Base-by-base conservation (phyloP, 768 basidiomycete genomes). In the Auriscalpium orientale region DNA sequence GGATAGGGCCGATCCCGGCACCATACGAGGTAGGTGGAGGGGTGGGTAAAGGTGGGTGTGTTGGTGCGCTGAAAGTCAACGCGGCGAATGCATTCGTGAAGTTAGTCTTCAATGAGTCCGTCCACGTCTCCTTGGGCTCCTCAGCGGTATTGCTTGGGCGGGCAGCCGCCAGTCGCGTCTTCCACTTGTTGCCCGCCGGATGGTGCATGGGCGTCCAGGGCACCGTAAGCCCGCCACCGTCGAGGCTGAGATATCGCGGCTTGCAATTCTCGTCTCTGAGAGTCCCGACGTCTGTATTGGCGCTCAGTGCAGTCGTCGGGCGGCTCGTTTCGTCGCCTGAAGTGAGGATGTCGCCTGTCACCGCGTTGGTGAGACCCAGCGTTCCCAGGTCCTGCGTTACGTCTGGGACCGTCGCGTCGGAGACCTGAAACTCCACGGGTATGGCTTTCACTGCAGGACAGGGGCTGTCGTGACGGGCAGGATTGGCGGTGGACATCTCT, bases 291-390 rank as follows among this genome's bases (percentile, higher is more conserved):
- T 62, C 62, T 2, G 51, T 47, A 9, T 53, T 47, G 35, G 45
- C 57, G 37, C 46, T 60, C 46, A 46, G 58, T 49, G 46, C 64
- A 46, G 53, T 67, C 60, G 60, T 64, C 55, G 59, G 67, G 35
- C 43, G 64, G 46, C 57, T 69, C 38, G 59, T 66, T 57, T 62
- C 69, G 57, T 69, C 67, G 58, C 49, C 69, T 49, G 67, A 71
- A 58, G 28, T 68, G 16, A 55, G 65, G 46, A 71, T 53, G 50
- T 82, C 80, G 7, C 76, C 80, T 8, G 79, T 76, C 2, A 71
- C 64, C 52, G 74, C 67, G 62, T 83, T 82, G 28, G 77, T 69
- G 48, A 83, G 74, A 47, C 72, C 75, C 16, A 82, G 70, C 12
- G 66, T 70, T 4, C 79, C 79, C 0, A 81, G 53, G 54, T 67